Evolutionary conservation across 2,329 filamentous ascomycete genomes (phyloP), one percentile per base, ranked within the genome.

Genomic region (Botrytis cinerea): DNA sequence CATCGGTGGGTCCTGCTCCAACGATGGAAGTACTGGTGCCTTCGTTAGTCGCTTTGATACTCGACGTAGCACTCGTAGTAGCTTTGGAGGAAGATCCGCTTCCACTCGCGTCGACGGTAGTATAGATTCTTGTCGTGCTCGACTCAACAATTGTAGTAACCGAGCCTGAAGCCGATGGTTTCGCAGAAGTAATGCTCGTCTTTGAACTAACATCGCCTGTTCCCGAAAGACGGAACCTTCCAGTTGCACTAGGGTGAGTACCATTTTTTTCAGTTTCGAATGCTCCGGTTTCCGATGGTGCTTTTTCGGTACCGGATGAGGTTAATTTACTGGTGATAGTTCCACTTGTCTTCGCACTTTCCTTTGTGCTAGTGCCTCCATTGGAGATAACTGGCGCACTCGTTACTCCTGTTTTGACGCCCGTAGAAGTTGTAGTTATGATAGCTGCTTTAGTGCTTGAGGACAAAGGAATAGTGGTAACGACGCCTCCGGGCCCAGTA

Each of bases 91-190:
- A 10, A 14, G 51, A 51, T 32, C 25, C 43, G 22, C 14, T 60
- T 12, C 32, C 43, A 32, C n/a, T 64, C 2, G 70, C 70, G 25
- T 40, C 20, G 0, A 71, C 45, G 9, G 70, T 71, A 10, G 46
- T 71, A 20, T 71, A 71, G 5, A 66, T 51, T 14, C 46, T 63
- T 4, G 45, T 40, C 12, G 70, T 71, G 46, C 35, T 72, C 1
- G 60, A 66, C 0, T 32, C 32, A 20, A 66, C 54, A 22, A 57
- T 54, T 9, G 45, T 71, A 4, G 70, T 71, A 22, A 51, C 12
- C 1, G 45, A 43, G 3, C 9, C 46, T 2, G 59, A 48, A 40
- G 40, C 43, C 2, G 43, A 51, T 16, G 57, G 9, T 9, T 61
- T 45, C 2, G 35, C 16, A 12, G 60, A 66, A 22, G 70, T 68